Evolutionary conservation across 805 yeast genomes (phyloP), one percentile per base, ranked within the genome.

Genomic region (Hanseniaspora lachancei): DNA sequence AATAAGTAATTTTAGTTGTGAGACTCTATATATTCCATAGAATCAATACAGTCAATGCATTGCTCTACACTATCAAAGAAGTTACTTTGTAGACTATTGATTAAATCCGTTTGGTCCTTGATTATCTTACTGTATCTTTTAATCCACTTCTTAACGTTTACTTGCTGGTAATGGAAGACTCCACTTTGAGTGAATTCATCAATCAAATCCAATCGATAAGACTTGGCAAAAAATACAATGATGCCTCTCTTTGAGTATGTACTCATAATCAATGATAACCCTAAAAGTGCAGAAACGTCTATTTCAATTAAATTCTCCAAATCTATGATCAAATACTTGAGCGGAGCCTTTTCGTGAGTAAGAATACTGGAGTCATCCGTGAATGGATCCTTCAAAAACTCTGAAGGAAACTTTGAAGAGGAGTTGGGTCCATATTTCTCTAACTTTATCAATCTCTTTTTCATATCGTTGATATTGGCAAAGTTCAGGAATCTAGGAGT

Each of bases 381-480:
- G 10, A 29, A 32, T n/a, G 54, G 41, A 7, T 44, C 21, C 20
- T 49, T 50, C 18, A 53, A 39, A 5, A 48, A 13, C 6, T 23
- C 32, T 34, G 48, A 15, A 39, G 24, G 49, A 8, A n/a, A 3
- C 35, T 46, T 53, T 10, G 57, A 55, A 15, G 57, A 55, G 5
- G 57, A 55, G n/a, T 49, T 41, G 16, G 58, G 56, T 0, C 58
- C 58, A n/a, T 57, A 57, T 43, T 57, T 57, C 36, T 57, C 58
- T 12, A 57, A 21, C 34, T 49, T 57, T 16, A 51, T 51, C 27
- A 57, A 16, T n/a, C 47, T 42, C 32, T 42, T 57, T 21, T 52
- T 57, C 24, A 57, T 46, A 20, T 57, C 58, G 9, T 50, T 34
- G 13, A 52, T 52, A 23, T 57, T 57, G 20, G 58, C 52, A 49